Evolutionary conservation across 768 basidiomycete species (phyloP).

Genomic region (Kwoniella newhampshirensis): DNA sequence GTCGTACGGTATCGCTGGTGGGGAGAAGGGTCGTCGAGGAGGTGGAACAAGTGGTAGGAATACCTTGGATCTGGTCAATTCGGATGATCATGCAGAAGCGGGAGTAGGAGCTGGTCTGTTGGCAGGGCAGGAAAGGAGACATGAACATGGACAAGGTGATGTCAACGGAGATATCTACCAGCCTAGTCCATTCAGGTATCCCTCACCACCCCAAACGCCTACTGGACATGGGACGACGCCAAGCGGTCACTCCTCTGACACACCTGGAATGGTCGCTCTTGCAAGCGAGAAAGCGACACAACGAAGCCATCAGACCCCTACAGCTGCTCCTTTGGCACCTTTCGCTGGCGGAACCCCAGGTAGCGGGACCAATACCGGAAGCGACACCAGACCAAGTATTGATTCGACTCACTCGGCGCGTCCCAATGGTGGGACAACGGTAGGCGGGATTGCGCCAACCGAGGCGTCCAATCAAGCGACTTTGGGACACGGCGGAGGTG

Average conservation of each 20-base stretch:
- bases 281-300: conserved; percentile 12
- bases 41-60: background rate
- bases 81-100: conserved; percentile 3
- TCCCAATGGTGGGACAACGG: too few relatives aligned
- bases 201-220: conserved; percentile 19
- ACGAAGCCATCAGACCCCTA: background rate
- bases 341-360: background rate
- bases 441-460: background rate
- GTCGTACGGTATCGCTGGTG: conserved; percentile 22
- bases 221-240: background rate
- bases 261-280: conserved; percentile 14
- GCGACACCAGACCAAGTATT: background rate
- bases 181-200: conserved; percentile 21
- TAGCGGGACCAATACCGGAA: background rate
- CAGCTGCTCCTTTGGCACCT: background rate
- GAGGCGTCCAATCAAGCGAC: conserved; percentile 15
- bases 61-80: conserved; percentile 15
- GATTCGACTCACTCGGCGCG: background rate
- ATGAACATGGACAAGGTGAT: conserved; percentile 2
- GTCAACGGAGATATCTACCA: conserved; percentile 16
- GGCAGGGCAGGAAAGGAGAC: background rate
- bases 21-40: conserved; percentile 11
- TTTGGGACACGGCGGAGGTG: conserved; percentile 8
- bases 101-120: background rate
- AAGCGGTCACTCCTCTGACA: background rate